Evolutionary conservation across 2,329 filamentous ascomycete genomes (phyloP).

Genomic region (Stagonosporopsis rhizophila): DNA sequence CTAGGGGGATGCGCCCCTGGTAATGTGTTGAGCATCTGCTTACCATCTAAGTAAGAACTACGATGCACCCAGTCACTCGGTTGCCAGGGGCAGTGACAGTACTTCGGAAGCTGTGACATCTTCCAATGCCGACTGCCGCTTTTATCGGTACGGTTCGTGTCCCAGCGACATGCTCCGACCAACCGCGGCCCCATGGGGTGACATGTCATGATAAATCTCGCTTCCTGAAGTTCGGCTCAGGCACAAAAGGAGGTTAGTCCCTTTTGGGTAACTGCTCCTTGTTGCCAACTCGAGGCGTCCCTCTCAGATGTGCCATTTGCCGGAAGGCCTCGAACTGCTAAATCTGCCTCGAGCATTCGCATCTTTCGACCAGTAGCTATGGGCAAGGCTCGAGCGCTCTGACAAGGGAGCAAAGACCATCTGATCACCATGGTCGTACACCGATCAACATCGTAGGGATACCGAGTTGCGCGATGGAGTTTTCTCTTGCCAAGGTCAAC

Average conservation of each 20-base stretch:
- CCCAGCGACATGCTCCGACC: not conserved
- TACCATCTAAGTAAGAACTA: not conserved
- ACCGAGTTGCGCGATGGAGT: not conserved
- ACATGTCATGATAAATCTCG: constrained; percentile 1
- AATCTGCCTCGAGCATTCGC: not conserved
- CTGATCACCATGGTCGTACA: not conserved
- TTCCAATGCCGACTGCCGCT: not conserved
- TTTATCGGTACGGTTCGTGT: not conserved
- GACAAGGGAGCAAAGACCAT: not conserved
- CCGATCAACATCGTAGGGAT: not conserved
- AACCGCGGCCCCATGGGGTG: constrained; percentile 3
- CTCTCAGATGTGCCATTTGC: not conserved
- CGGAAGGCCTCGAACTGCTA: not conserved
- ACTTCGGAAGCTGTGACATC: not conserved
- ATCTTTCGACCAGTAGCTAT: not conserved
- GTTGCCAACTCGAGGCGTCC: constrained; percentile 2
- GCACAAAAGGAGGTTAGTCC: not conserved
- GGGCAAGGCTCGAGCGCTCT: not conserved
- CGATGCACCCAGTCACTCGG: not conserved
- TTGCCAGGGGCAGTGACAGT: not conserved
- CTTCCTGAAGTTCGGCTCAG: not conserved
- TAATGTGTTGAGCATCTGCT: not conserved
- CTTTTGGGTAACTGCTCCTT: constrained; percentile 1
- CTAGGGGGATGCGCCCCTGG: not conserved
- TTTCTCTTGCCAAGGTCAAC: constrained; percentile 2